These are phyloP conservation scores for Xerocomellus intermedius DNA, from an alignment of 768 basidiomycete genomes.

Conservation along the genomic window DNA sequence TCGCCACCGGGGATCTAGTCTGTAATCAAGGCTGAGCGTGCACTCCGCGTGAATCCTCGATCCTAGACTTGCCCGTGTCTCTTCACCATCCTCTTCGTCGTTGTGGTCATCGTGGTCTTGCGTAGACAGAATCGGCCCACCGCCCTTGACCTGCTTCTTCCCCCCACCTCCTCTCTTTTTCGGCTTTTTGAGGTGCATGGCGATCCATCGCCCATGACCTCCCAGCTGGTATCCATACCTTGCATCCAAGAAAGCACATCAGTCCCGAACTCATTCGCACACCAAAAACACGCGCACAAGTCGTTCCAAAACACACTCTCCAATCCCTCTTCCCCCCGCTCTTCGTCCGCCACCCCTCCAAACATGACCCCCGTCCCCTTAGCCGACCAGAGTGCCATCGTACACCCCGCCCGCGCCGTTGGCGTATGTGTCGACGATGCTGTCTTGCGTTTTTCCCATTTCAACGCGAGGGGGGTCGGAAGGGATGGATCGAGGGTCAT, in stretches of 20 bases:
- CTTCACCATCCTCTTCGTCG: conserved; percentile 22
- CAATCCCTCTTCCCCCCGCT: conserved; percentile 77
- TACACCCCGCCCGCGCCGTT: conserved; percentile 72
- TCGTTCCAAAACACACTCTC: conserved; percentile 89
- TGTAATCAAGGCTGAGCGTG: not conserved
- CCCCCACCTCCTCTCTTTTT: conserved; percentile 48
- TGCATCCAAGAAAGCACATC: not conserved
- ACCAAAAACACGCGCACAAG: conserved; percentile 38
- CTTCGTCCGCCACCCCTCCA: conserved; percentile 88
- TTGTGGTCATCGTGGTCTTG: conserved; percentile 12
- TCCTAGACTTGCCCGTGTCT: conserved; percentile 7
- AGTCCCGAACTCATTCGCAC: not conserved
- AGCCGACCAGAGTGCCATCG: conserved; percentile 77
- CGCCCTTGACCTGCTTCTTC: conserved; percentile 33
- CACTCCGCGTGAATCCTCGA: not conserved
- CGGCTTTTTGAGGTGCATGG: conserved; percentile 63
- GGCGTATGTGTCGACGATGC: conserved; percentile 56
- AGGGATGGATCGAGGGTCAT: conserved; percentile 31
- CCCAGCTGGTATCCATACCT: conserved; percentile 78
- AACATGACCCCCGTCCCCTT: conserved; percentile 79
- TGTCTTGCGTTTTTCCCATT: conserved; percentile 87
- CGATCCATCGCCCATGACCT: conserved; percentile 78
- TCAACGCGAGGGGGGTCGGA: conserved; percentile 46
- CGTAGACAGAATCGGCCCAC: not conserved
- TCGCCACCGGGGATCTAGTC: not conserved